These are phyloP conservation scores for Xylaria bambusicola DNA, from an alignment of 495 filamentous ascomycete genomes.

Conservation along the genomic window DNA sequence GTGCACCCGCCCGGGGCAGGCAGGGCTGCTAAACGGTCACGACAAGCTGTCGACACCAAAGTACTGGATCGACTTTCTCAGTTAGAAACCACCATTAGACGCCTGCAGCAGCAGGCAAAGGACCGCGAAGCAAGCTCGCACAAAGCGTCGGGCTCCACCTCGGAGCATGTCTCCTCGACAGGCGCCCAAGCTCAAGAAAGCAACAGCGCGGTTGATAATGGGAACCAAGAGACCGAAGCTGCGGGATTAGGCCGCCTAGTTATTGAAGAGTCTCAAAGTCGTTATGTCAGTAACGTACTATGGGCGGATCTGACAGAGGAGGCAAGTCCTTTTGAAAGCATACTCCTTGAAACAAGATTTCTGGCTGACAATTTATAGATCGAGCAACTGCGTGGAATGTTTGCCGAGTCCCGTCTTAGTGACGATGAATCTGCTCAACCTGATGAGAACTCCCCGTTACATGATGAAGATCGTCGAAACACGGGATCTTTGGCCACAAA, in stretches of 20 bases:
- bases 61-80: slow-evolving; percentile 20
- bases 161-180: not conserved
- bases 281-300: slow-evolving; percentile 14
- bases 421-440: slow-evolving; percentile 4
- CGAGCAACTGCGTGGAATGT: slow-evolving; percentile 19
- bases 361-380: slow-evolving; percentile 12
- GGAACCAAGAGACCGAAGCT: not conserved
- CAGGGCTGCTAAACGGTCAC: slow-evolving; percentile 20
- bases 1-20: slow-evolving; percentile 17
- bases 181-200: not conserved
- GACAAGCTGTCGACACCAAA: slow-evolving; percentile 13
- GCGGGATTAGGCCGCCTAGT: slow-evolving; percentile 17
- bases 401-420: not conserved
- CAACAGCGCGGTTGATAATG: not conserved
- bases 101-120: slow-evolving; percentile 17
- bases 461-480: slow-evolving; percentile 7
- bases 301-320: slow-evolving; percentile 20
- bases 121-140: not conserved
- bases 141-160: not conserved
- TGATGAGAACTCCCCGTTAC: slow-evolving; percentile 10
- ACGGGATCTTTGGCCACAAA: not conserved
- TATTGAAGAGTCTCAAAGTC: slow-evolving; percentile 19
- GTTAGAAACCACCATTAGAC: slow-evolving; percentile 17
- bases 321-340: slow-evolving; percentile 3
- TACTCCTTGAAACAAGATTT: not conserved